phyloP scores from a whole-genome alignment of 139 green algal genomes.

The Tetraselmis chui region DNA sequence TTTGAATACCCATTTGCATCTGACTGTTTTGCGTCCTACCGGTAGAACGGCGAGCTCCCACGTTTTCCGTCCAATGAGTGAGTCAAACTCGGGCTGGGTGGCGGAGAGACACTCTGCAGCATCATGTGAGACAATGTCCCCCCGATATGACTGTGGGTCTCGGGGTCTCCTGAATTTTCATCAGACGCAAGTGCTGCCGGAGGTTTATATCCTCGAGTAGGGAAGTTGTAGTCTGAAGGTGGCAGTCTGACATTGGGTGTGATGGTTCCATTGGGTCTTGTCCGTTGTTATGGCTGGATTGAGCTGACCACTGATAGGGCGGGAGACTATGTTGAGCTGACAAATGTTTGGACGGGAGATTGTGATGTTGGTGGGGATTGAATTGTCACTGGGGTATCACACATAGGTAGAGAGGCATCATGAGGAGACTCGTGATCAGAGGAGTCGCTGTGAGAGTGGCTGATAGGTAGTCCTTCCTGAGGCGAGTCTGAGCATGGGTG shows the following conservation, averaged over 20 bases:
- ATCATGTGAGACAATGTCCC: background rate
- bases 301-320: too few relatives aligned
- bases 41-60: background rate
- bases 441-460: background rate
- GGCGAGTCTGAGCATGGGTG: background rate
- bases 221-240: background rate
- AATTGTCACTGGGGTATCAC: too few relatives aligned
- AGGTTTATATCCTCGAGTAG: background rate
- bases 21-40: background rate
- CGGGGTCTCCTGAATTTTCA: background rate
- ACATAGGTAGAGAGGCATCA: too few relatives aligned
- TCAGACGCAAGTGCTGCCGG: background rate
- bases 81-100: background rate
- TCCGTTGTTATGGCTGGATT: too few relatives aligned
- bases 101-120: background rate
- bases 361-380: too few relatives aligned
- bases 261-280: background rate
- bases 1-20: background rate
- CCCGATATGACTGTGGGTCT: background rate
- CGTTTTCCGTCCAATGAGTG: background rate
- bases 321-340: too few relatives aligned
- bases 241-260: background rate
- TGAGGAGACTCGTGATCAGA: background rate
- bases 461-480: background rate
- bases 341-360: too few relatives aligned